Percentiles rank a stretch among this genome's conserved stretches.
Evolutionary conservation across 805 yeast genomes (phyloP).

Genomic region (Lipomyces kockii): DNA sequence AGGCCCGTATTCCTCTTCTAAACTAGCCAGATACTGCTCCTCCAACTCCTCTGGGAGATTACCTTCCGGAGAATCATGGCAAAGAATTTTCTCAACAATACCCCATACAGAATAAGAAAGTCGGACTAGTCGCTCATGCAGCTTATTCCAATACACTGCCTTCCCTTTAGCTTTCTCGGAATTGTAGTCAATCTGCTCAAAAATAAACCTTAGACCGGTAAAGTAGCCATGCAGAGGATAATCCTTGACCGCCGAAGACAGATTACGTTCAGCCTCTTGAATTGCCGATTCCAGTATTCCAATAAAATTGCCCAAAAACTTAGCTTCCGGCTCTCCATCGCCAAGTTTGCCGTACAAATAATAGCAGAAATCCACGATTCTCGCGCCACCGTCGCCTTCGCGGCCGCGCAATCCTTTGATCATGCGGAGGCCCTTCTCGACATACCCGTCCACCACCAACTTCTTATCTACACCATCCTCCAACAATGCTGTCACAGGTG

Average conservation of each 20-base stretch:
- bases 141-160: not conserved
- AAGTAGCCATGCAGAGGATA: constrained; percentile 72
- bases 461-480: constrained; percentile 33
- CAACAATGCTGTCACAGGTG: constrained; percentile 46
- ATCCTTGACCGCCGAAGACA: constrained; percentile 52
- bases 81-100: constrained; percentile 54
- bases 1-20: constrained; percentile 45
- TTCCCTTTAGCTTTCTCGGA: not conserved
- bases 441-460: constrained; percentile 39
- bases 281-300: constrained; percentile 46
- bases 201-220: constrained; percentile 58
- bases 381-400: constrained; percentile 80
- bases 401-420: constrained; percentile 55
- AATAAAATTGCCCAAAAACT: constrained; percentile 46
- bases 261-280: constrained; percentile 46
- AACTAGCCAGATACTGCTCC: constrained; percentile 33
- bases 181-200: constrained; percentile 43
- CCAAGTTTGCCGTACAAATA: constrained; percentile 44
- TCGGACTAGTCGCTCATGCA: constrained; percentile 27
- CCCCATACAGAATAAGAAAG: constrained; percentile 51
- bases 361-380: constrained; percentile 59
- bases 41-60: constrained; percentile 53
- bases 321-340: constrained; percentile 30
- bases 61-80: constrained; percentile 75
- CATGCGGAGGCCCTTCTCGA: constrained; percentile 39